These are phyloP conservation scores for Kodamaea restingae DNA, from an alignment of 805 yeast species.

Conservation along the genomic window DNA sequence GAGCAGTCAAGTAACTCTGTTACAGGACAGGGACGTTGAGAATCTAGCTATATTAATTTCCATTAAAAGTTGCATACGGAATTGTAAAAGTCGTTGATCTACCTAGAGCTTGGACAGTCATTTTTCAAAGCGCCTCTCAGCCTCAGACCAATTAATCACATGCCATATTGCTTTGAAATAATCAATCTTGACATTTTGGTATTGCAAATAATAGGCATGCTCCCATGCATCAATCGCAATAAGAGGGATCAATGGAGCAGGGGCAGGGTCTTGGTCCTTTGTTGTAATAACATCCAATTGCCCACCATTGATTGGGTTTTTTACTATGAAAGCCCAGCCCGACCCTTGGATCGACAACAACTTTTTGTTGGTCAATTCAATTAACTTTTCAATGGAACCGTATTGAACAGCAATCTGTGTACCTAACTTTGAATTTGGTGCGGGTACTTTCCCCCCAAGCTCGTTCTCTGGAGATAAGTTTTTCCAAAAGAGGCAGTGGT, in stretches of 20 bases:
- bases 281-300: conserved; percentile 42
- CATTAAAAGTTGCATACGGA: too few relatives aligned
- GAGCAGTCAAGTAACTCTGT: neutral
- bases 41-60: too few relatives aligned
- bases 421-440: conserved; percentile 30
- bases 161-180: conserved; percentile 50
- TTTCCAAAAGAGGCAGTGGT: conserved; percentile 49
- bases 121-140: conserved; percentile 40
- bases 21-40: neutral
- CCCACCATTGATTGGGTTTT: conserved; percentile 43
- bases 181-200: conserved; percentile 48
- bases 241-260: conserved; percentile 41
- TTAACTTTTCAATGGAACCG: conserved; percentile 44
- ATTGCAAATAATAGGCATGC: conserved; percentile 51
- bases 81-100: neutral
- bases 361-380: conserved; percentile 37
- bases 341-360: conserved; percentile 50
- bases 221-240: conserved; percentile 54
- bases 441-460: conserved; percentile 36
- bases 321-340: conserved; percentile 51
- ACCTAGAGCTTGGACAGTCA: neutral
- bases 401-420: conserved; percentile 36
- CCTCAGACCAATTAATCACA: conserved; percentile 49
- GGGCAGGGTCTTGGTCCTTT: conserved; percentile 46
- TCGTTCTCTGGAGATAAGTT: conserved; percentile 42